Evolutionary conservation across 2,329 filamentous ascomycete species (phyloP), one percentile per base, ranked within the genome.

Genomic region (Pseudogymnoascus sp.): DNA sequence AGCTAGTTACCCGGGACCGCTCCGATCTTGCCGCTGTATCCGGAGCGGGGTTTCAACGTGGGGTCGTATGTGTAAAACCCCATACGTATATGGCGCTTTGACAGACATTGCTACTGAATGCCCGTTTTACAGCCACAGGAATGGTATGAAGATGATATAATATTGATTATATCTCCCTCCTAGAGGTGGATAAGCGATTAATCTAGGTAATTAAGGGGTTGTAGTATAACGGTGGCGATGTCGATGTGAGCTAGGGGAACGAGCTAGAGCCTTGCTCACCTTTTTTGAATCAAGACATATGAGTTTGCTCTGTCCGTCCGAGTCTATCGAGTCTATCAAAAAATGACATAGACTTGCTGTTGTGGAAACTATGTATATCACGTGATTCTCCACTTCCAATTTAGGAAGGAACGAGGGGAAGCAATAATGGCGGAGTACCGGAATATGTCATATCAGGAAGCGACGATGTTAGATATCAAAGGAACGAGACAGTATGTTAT

Each of bases 11-110:
- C 23, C 41, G 41, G 3, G 18, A 28, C 4, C 12, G 10, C 23
- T 18, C 41, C 23, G 41, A 48, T 15, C n/a, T 48, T 48, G 41
- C 41, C 41, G 41, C n/a, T 48, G 41, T 48, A 48, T 48, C 41
- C 41, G 41, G 23, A n/a, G 41, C 18, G 13, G 41, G 41, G 41
- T 12, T n/a, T n/a, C 5, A 48, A 18, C 21, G n/a, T n/a, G n/a
- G 41, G 41, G 15, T 9, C 23, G 7, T 45, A 45, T n/a, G 39
- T 26, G 39, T 15, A 48, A 28, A 23, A 8, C 13, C n/a, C n/a
- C n/a, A n/a, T n/a, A n/a, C n/a, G n/a, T n/a, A 48, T 48, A 23
- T 28, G n/a, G 23, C 23, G 41, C 5, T 6, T 28, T 30, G 41
- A 3, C 18, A 28, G 23, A 10, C 3, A 10, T 28, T 48, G 13